These are phyloP conservation scores for Trichopus zeylanicus DNA, from an alignment of 116 monocot genomes.

Conservation along the genomic window DNA sequence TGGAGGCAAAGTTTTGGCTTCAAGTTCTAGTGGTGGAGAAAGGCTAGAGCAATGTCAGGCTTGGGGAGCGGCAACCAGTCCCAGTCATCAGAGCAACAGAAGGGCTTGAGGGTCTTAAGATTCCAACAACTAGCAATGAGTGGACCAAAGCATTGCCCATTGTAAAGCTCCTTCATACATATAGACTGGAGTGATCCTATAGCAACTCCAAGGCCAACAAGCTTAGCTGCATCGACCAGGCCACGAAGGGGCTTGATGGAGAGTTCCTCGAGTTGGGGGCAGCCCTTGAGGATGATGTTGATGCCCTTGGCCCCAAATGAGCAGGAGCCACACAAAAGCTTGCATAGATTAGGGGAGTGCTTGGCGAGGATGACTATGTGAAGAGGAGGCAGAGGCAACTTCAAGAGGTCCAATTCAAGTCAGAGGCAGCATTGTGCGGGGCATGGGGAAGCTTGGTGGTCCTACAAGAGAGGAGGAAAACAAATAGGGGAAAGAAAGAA, in stretches of 20 bases:
- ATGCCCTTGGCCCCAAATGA: conserved; percentile 46
- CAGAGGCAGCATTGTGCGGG: too few relatives aligned
- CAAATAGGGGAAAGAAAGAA: too few relatives aligned
- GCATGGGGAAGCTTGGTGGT: too few relatives aligned
- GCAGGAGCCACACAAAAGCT: conserved; percentile 49
- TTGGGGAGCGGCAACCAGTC: too few relatives aligned
- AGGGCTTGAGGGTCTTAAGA: conserved; percentile 37
- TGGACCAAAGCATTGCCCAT: conserved; percentile 50
- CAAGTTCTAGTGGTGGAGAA: too few relatives aligned
- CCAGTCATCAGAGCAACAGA: conserved; percentile 65
- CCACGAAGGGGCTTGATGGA: conserved; percentile 55
- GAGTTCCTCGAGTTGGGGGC: conserved; percentile 37
- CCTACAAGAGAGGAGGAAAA: too few relatives aligned
- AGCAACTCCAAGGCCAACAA: conserved; percentile 6
- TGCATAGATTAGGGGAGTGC: conserved; percentile 22
- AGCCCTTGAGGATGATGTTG: conserved; percentile 26
- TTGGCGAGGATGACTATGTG: conserved; percentile 32
- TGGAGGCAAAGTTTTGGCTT: too few relatives aligned
- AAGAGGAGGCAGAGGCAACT: too few relatives aligned
- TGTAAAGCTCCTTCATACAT: conserved; percentile 58
- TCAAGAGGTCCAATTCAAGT: too few relatives aligned
- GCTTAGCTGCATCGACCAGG: conserved; percentile 12
- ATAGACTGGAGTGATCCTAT: conserved; percentile 24
- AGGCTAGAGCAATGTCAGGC: too few relatives aligned
- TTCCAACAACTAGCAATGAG: conserved; percentile 34